phyloP scores from a whole-genome alignment of 106 monocot genomes.

The Dioscorea zingiberensis region DNA sequence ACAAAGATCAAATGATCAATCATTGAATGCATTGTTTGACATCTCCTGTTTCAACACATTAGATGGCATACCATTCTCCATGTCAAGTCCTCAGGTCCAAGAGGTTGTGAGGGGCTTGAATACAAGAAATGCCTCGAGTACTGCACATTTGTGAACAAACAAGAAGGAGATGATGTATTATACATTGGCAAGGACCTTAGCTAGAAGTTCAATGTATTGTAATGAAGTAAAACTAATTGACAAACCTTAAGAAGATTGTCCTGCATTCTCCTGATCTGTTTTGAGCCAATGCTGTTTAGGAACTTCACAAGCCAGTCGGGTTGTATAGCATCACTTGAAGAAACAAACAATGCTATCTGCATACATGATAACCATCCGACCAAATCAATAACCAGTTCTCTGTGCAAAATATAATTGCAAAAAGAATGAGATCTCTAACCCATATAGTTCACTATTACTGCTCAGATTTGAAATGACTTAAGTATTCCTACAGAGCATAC shows the following conservation, averaged over 20 bases:
- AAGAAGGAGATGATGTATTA: not conserved
- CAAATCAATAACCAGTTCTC: not conserved
- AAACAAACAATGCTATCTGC: conserved; percentile 88
- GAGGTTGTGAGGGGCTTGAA: conserved; percentile 75
- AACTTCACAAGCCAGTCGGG: conserved; percentile 80
- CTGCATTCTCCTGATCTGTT: conserved; percentile 66
- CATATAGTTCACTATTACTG: not conserved
- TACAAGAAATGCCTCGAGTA: conserved; percentile 78
- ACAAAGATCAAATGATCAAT: not conserved
- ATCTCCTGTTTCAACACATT: too few relatives aligned
- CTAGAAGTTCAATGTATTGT: not conserved
- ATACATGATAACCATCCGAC: not conserved
- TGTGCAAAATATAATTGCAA: not conserved
- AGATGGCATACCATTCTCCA: conserved; percentile 75
- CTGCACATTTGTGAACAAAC: conserved; percentile 31
- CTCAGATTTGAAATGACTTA: not conserved
- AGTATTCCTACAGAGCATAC: not conserved
- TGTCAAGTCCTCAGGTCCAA: conserved; percentile 81
- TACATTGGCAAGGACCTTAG: too few relatives aligned
- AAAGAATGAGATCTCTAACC: not conserved
- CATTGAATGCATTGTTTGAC: not conserved
- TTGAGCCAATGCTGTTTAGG: conserved; percentile 44
- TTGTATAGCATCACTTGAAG: conserved; percentile 73
- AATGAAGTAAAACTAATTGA: not conserved
- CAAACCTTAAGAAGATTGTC: conserved; percentile 65